Evolutionary conservation across 2,329 filamentous ascomycete genomes (phyloP).

Genomic region (Aspergillus transmontanensis): DNA sequence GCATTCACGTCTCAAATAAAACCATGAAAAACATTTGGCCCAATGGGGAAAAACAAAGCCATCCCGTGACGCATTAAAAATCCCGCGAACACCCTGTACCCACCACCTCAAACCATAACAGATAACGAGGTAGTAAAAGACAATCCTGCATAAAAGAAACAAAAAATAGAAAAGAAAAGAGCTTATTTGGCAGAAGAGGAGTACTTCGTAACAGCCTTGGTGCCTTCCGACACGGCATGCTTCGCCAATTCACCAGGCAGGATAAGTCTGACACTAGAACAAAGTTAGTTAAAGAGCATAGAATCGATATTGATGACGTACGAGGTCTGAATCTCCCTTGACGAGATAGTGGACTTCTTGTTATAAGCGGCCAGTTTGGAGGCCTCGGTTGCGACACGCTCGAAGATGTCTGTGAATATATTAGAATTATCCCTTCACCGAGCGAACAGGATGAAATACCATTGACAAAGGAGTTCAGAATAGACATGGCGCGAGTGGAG

Average conservation of each 20-base stretch:
- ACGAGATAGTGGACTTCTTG: conserved; percentile 99
- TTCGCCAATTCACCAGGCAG: conserved; percentile 98
- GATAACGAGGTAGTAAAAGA: conserved; percentile 46
- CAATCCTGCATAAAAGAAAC: conserved; percentile 59
- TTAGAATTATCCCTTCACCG: neutral
- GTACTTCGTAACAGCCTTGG: conserved; percentile 99
- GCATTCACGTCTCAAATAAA: conserved; percentile 46
- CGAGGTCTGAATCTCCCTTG: conserved; percentile 98
- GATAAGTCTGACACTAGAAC: conserved; percentile 79
- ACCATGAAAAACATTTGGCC: conserved; percentile 45
- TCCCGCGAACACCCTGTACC: conserved; percentile 49
- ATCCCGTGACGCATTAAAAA: conserved; percentile 54
- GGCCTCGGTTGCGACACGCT: conserved; percentile 97
- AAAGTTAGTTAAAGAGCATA: conserved; percentile 29
- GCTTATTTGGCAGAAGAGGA: conserved; percentile 98
- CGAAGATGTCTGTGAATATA: conserved; percentile 80
- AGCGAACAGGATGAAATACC: conserved; percentile 58
- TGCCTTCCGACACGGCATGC: conserved; percentile 99
- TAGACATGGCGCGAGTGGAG: conserved; percentile 99
- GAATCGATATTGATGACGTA: conserved; percentile 42
- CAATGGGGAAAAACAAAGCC: conserved; percentile 45
- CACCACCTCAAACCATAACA: conserved; percentile 46
- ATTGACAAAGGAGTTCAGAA: conserved; percentile 99
- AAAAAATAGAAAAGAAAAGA: conserved; percentile 59
- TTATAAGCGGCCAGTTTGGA: conserved; percentile 99